Evolutionary conservation across 768 basidiomycete species (phyloP).

Genomic region (Crepidotus variabilis): DNA sequence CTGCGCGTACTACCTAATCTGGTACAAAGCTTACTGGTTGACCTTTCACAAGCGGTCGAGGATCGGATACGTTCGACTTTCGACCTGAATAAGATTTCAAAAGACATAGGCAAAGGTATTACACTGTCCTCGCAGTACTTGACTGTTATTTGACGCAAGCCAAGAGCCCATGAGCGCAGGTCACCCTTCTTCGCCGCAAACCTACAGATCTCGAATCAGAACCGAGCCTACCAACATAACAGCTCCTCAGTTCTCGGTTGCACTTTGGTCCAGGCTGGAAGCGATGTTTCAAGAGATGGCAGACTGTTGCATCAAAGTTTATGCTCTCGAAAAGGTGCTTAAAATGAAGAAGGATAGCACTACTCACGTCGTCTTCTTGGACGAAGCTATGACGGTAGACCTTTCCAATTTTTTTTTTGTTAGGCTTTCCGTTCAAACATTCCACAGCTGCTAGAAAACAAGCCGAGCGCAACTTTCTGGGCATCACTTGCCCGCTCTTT

Average conservation of each 20-base stretch:
- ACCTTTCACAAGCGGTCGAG: conserved; percentile 82
- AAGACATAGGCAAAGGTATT: conserved; percentile 69
- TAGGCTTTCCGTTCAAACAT: neutral
- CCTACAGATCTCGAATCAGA: conserved; percentile 82
- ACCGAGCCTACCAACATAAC: conserved; percentile 90
- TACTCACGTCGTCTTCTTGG: conserved; percentile 77
- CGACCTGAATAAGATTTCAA: conserved; percentile 83
- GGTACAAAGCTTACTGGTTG: conserved; percentile 72
- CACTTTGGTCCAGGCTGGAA: conserved; percentile 80
- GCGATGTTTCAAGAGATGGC: conserved; percentile 85
- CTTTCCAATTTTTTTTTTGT: neutral
- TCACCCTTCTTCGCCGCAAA: conserved; percentile 32
- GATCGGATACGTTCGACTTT: conserved; percentile 78
- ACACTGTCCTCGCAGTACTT: neutral
- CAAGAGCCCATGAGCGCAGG: conserved; percentile 13
- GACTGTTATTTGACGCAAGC: neutral
- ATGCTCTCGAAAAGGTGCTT: conserved; percentile 92
- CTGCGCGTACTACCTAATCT: conserved; percentile 80
- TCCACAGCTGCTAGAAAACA: conserved; percentile 76
- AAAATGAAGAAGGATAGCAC: conserved; percentile 81
- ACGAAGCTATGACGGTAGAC: conserved; percentile 87
- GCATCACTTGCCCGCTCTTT: conserved; percentile 72
- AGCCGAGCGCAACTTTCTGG: conserved; percentile 93
- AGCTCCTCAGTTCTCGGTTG: conserved; percentile 80
- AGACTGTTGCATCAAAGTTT: conserved; percentile 93